These are phyloP conservation scores for Penicillium verrucosum DNA, from an alignment of 2,329 filamentous ascomycete species.

Conservation along the genomic window DNA sequence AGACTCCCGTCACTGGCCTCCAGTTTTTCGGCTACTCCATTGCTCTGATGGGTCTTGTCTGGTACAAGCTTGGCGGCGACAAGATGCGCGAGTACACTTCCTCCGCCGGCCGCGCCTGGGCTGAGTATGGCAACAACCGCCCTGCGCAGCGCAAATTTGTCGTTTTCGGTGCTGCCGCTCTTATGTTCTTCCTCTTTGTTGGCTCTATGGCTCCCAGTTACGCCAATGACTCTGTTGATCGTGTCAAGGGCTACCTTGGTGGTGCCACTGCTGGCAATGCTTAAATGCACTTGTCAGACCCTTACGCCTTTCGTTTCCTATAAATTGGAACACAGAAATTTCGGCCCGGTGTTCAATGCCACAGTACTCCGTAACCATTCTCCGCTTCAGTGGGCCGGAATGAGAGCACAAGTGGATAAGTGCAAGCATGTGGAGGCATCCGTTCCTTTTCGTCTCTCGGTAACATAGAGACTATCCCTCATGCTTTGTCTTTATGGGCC, in stretches of 20 bases:
- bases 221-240: constrained; percentile 34
- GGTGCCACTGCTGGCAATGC: constrained; percentile 34
- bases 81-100: constrained; percentile 76
- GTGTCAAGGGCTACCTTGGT: constrained; percentile 37
- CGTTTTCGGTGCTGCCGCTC: constrained; percentile 61
- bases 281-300: constrained; percentile 18
- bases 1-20: constrained; percentile 64
- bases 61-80: constrained; percentile 70
- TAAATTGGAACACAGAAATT: background rate
- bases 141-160: constrained; percentile 76
- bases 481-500: constrained; percentile 19
- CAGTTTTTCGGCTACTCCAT: constrained; percentile 77
- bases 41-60: constrained; percentile 63
- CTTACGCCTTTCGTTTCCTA: background rate
- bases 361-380: background rate
- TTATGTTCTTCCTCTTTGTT: constrained; percentile 69
- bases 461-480: constrained; percentile 36
- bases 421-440: background rate
- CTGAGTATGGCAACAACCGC: constrained; percentile 75
- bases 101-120: constrained; percentile 74
- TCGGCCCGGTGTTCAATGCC: background rate
- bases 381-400: background rate
- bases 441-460: constrained; percentile 14
- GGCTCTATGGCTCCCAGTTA: constrained; percentile 58
- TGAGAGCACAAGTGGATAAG: background rate